Percentiles rank a stretch among this genome's conserved stretches.
These are phyloP conservation scores for Colletotrichum gloeosporioides DNA, from an alignment of 2,329 filamentous ascomycete species.

Conservation along the genomic window DNA sequence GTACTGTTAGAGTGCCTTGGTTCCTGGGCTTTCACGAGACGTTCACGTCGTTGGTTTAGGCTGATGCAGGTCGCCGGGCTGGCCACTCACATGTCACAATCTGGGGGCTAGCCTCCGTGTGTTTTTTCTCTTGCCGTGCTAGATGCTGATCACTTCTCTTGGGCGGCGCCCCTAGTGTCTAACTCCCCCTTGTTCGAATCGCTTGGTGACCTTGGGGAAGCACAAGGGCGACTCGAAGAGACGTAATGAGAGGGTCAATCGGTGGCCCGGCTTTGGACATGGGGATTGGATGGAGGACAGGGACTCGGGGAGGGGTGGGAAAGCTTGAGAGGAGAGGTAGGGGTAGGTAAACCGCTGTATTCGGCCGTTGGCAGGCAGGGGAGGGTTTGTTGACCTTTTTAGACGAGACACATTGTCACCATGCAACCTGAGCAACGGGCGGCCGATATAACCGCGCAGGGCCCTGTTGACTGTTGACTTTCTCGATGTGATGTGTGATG, in stretches of 20 bases:
- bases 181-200: not conserved
- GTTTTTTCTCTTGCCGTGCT: not conserved
- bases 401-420: slow-evolving; percentile 20
- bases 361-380: not conserved
- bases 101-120: not conserved
- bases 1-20: not conserved
- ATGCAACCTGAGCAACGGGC: slow-evolving; percentile 1
- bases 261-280: not conserved
- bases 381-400: slow-evolving; percentile 12
- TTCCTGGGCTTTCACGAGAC: not conserved
- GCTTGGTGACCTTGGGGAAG: not conserved
- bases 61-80: slow-evolving; percentile 3
- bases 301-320: not conserved
- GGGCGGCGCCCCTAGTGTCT: not conserved
- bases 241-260: slow-evolving; percentile 7
- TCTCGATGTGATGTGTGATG: not conserved
- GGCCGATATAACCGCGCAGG: not conserved
- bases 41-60: not conserved
- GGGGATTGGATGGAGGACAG: not conserved
- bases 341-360: not conserved
- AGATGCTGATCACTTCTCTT: not conserved
- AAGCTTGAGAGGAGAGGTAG: slow-evolving; percentile 12
- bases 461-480: not conserved
- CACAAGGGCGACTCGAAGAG: not conserved
- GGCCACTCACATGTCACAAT: slow-evolving; percentile 10